phyloP scores from a whole-genome alignment of 768 basidiomycete genomes.

The Calocybe cyanea region DNA sequence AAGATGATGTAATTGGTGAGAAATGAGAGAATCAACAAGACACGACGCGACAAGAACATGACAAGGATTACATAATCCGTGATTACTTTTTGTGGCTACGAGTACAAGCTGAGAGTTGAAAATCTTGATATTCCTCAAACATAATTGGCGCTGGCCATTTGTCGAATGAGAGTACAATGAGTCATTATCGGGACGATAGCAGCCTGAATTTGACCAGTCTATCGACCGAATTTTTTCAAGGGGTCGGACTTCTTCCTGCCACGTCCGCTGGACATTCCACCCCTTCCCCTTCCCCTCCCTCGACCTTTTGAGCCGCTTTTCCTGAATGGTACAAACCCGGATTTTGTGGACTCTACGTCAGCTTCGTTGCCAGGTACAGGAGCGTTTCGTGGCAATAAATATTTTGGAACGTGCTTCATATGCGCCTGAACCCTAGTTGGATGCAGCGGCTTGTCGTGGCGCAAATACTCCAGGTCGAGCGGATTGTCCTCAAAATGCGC shows the following conservation, averaged over 20 bases:
- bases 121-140: too few relatives aligned
- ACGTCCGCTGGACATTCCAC: conserved; percentile 44
- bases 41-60: too few relatives aligned
- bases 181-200: too few relatives aligned
- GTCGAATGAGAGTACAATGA: too few relatives aligned
- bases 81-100: too few relatives aligned
- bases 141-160: too few relatives aligned
- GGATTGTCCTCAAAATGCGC: conserved; percentile 99
- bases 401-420: conserved; percentile 94
- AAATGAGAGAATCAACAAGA: too few relatives aligned
- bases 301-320: conserved; percentile 50
- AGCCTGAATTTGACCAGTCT: conserved; percentile 9
- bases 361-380: conserved; percentile 43
- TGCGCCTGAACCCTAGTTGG: conserved; percentile 88
- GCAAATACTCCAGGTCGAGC: conserved; percentile 83
- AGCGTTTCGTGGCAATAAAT: conserved; percentile 81
- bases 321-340: conserved; percentile 72
- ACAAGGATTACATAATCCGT: too few relatives aligned
- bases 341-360: conserved; percentile 25
- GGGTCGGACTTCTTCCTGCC: conserved; percentile 78
- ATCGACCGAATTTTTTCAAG: conserved; percentile 66
- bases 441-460: conserved; percentile 93
- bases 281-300: conserved; percentile 54
- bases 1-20: too few relatives aligned
- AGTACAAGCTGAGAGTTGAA: too few relatives aligned